These are phyloP conservation scores for Globisporangium rhizosaccharum DNA, from an alignment of 352 stramenopile genomes.

Conservation along the genomic window DNA sequence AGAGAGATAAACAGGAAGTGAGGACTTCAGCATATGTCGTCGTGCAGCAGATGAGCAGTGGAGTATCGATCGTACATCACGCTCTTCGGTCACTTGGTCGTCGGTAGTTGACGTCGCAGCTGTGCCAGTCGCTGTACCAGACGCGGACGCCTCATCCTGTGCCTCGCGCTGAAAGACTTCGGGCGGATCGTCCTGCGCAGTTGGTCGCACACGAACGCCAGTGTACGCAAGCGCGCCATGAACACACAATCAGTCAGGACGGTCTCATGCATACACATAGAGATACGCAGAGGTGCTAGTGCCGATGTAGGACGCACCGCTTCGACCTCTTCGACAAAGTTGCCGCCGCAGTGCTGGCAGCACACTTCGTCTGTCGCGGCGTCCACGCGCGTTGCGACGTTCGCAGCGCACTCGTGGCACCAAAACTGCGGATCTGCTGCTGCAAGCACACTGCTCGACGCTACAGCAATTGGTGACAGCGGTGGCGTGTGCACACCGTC, in stretches of 20 bases:
- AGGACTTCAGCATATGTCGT: background rate
- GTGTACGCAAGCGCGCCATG: background rate
- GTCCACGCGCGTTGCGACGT: conserved; percentile 56
- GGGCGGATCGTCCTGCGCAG: conserved; percentile 54
- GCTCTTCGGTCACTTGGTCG: conserved; percentile 8
- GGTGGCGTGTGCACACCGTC: conserved; percentile 13
- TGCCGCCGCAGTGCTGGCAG: conserved; percentile 61
- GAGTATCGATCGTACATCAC: conserved; percentile 4
- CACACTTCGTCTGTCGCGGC: conserved; percentile 58
- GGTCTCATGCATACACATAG: background rate
- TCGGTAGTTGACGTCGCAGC: background rate
- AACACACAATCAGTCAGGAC: background rate
- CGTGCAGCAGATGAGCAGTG: background rate
- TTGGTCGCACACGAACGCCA: background rate
- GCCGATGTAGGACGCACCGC: conserved; percentile 21
- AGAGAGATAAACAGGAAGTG: background rate
- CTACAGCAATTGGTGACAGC: background rate
- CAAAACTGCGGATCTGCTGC: conserved; percentile 44
- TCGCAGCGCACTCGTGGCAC: conserved; percentile 72
- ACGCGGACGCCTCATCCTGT: conserved; percentile 3
- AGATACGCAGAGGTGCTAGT: background rate
- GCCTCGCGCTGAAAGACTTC: conserved; percentile 33
- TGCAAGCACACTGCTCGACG: background rate
- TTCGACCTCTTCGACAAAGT: conserved; percentile 87
- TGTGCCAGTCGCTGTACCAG: background rate